Evolutionary conservation across 2,329 filamentous ascomycete species (phyloP).

Genomic region (Fusarium nodosum): DNA sequence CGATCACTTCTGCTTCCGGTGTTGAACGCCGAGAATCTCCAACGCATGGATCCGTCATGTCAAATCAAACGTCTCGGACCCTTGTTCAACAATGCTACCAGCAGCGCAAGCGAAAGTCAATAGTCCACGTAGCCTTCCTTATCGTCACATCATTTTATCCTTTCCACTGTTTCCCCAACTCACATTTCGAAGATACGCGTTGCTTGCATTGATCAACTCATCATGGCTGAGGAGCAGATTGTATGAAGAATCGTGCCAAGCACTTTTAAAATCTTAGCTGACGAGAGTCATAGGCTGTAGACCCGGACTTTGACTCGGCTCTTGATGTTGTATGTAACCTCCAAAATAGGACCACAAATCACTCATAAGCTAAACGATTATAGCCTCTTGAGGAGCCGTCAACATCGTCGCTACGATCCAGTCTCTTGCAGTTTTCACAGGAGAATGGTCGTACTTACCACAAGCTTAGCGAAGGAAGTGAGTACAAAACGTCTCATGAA

Average conservation of each 20-base stretch:
- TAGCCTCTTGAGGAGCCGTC: constrained; percentile 30
- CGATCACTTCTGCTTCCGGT: constrained; percentile 3
- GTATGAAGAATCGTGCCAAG: rapidly evolving
- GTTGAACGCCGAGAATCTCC: not conserved
- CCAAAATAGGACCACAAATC: not conserved
- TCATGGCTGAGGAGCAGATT: constrained; percentile 24
- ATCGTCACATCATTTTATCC: not conserved
- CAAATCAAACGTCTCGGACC: constrained; percentile 17
- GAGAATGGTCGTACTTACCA: constrained; percentile 37
- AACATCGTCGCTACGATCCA: constrained; percentile 27
- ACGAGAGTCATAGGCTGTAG: not conserved
- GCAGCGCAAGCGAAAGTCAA: not conserved
- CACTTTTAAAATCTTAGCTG: not conserved
- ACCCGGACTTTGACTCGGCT: constrained; percentile 28
- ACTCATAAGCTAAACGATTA: not conserved
- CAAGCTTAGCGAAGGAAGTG: constrained; percentile 33
- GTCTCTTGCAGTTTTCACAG: constrained; percentile 25
- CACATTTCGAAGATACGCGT: not conserved
- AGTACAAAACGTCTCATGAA: rapidly evolving
- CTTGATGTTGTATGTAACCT: constrained; percentile 14
- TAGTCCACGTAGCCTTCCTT: not conserved
- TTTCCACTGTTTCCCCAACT: not conserved
- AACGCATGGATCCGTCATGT: not conserved
- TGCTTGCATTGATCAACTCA: not conserved
- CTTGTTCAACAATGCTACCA: not conserved